A percentile compares a stretch with the other conserved stretches of the same genome.
Conservation (phyloP, 2,329 filamentous ascomycete species). For the Aplosporella prunicola region DNA sequence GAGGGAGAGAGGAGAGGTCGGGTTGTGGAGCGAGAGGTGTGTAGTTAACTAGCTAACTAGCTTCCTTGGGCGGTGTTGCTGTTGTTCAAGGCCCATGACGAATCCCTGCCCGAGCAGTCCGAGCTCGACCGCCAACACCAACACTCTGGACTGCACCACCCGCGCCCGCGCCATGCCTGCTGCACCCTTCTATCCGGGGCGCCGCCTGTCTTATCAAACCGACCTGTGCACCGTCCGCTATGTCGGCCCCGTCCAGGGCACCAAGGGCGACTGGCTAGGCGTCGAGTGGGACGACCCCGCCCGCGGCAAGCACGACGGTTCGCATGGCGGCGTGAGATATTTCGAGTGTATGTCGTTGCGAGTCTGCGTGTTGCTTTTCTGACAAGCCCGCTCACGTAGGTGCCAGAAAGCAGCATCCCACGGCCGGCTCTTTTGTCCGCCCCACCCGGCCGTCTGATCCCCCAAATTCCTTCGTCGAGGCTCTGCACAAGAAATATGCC, state of each 20-base stretch:
- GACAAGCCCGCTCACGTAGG: constrained; percentile 39
- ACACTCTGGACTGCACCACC: neutral
- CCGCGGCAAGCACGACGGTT: constrained; percentile 84
- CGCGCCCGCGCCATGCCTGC: constrained; percentile 3
- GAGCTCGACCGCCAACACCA: neutral
- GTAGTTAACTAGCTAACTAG: too few relatives aligned
- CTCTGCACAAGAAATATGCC: constrained; percentile 76
- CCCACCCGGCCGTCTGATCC: constrained; percentile 61
- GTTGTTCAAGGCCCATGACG: constrained; percentile 8
- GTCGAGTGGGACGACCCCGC: constrained; percentile 91
- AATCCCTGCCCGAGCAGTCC: constrained; percentile 10
- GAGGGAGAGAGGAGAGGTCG: too few relatives aligned
- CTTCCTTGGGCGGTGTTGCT: too few relatives aligned
- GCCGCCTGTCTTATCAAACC: constrained; percentile 71
- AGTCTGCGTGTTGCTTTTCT: neutral
- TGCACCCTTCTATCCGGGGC: constrained; percentile 45
- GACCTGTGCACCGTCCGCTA: constrained; percentile 79
- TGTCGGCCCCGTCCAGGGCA: constrained; percentile 65
- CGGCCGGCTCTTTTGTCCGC: constrained; percentile 78
- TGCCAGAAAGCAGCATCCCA: constrained; percentile 53
- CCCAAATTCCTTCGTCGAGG: constrained; percentile 65
- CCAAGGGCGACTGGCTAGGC: constrained; percentile 74
- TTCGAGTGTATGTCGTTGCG: constrained; percentile 56
- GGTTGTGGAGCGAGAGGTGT: too few relatives aligned
- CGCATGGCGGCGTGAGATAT: constrained; percentile 68